Evolutionary conservation across 192 early-diverging fungal genomes (phyloP), one percentile per base, ranked within the genome.

Genomic region (Backusella macrospora): DNA sequence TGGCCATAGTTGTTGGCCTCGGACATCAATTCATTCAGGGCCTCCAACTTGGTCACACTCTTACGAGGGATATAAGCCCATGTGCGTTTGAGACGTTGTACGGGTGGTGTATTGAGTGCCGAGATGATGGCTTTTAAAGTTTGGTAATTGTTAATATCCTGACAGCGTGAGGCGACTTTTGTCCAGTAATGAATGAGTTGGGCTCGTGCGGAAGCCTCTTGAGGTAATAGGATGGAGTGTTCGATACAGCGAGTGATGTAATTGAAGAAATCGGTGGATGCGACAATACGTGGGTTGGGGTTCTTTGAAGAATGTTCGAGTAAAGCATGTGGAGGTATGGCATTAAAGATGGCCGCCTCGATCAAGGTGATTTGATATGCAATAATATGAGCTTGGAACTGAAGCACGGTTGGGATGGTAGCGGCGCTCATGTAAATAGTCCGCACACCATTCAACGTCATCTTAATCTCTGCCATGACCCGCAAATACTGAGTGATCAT

Each of bases 191-290:
- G 82, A n/a, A 93, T 88, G 23, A 77, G 83, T 62, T 86, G 86
- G 1, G 90, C 91, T 18, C 93, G 77, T 18, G 84, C 83, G 6
- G 86, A 82, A 9, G 88, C 83, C 62, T 87, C 84, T 29, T 78
- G 75, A 0, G 89, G 88, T 34, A 86, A 79, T 45, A 94, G 72
- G 47, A 94, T 87, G 4, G 92, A 85, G 76, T 85, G 86, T 78
- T 94, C 93, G 23, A 94, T 85, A 63, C 90, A 70, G 6, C 93
- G 83, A 14, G 92, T 90, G 26, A 93, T 62, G 75, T 92, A 93
- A 69, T 94, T 94, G 86, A 94, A 94, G 78, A 92, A 92, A 55
- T 93, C 92, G 13, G 93, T 87, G 5, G 85, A 86, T 0, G 88
- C 88, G 47, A 88, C 88, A 34, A 94, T 86, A 8, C 84, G 84